A percentile compares a stretch with the other conserved stretches of the same genome.
Conservation (phyloP, 192 early-diverging fungal species). For the Glomus cerebriforme region DNA sequence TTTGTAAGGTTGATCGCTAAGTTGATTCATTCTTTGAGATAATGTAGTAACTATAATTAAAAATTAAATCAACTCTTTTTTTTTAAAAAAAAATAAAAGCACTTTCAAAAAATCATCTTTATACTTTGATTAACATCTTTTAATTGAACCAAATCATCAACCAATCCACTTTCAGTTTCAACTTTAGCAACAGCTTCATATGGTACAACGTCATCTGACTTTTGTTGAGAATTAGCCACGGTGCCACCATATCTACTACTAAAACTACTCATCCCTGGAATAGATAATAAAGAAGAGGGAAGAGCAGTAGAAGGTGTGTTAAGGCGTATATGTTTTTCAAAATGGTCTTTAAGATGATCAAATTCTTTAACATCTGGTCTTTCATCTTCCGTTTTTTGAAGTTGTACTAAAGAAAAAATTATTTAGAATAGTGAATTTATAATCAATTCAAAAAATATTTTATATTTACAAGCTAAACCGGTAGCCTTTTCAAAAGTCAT, state of each 20-base stretch:
- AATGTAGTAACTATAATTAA: constrained; percentile 53
- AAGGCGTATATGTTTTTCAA: constrained; percentile 72
- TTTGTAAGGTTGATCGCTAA: constrained; percentile 64
- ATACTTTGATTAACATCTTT: constrained; percentile 49
- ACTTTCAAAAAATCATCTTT: constrained; percentile 19
- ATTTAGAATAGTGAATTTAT: constrained; percentile 26
- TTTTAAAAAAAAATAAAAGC: background rate
- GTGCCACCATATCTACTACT: constrained; percentile 25
- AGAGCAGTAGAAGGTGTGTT: constrained; percentile 42
- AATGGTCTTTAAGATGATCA: constrained; percentile 79
- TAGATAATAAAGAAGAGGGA: constrained; percentile 22
- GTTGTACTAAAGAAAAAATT: constrained; percentile 55
- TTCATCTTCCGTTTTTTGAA: constrained; percentile 78
- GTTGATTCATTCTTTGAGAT: constrained; percentile 60
- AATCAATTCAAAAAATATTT: background rate
- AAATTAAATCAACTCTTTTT: constrained; percentile 22
- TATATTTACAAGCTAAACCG: constrained; percentile 72
- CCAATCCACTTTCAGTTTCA: constrained; percentile 38
- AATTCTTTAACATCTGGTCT: constrained; percentile 78
- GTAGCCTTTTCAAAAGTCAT: constrained; percentile 93
- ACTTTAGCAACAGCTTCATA: constrained; percentile 51
- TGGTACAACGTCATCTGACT: constrained; percentile 48
- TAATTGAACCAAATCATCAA: constrained; percentile 37
- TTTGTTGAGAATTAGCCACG: constrained; percentile 34
- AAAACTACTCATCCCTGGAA: constrained; percentile 37